Evolutionary conservation across 257 asterid species (phyloP), one percentile per base, ranked within the genome.

Genomic region (Rauvolfia tetraphylla): DNA sequence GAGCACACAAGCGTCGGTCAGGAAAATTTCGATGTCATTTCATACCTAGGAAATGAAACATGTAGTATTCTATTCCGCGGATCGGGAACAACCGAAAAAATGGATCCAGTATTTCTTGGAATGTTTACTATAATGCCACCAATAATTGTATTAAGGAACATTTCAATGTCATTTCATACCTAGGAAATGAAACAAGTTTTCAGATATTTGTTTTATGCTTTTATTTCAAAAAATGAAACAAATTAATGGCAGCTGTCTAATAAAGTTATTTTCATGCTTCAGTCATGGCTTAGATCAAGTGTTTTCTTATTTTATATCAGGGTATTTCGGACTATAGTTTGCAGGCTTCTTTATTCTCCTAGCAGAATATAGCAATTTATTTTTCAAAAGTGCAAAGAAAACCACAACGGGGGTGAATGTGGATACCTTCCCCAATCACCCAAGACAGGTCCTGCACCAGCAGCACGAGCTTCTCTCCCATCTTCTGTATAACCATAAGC

Each of bases 371-470:
- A 14, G 34, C 38, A 20, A 44, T 7, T 17, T 3, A 51, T 65
- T 13, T 36, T 36, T 31, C 36, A 42, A 1, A 70, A 22, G 25
- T 34, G 27, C 51, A 27, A 33, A 25, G 67, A 78, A 48, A 73
- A 76, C 42, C 53, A 68, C 27, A 49, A 68, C 39, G 75, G 38
- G 38, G 57, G 41, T 20, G 49, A 61, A 74, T 67, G 22, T 15
- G 18, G 18, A 48, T 81, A 92, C 97, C 97, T 92, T 86, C 97
- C 97, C 96, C 93, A 89, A 83, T 92, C 97, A 83, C 97, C 97
- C 77, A 92, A 89, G 76, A 89, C 76, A 48, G 96, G 97, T 25
- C 97, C 97, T 12, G 97, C 97, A 78, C 97, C 97, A 25, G 96
- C 88, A 76, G 97, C 96, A 58, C 95, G 88, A 70, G 97, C 96